A percentile compares a stretch with the other conserved stretches of the same genome.
Conservation (phyloP, 345 rosid genomes). For the Brassica incana region DNA sequence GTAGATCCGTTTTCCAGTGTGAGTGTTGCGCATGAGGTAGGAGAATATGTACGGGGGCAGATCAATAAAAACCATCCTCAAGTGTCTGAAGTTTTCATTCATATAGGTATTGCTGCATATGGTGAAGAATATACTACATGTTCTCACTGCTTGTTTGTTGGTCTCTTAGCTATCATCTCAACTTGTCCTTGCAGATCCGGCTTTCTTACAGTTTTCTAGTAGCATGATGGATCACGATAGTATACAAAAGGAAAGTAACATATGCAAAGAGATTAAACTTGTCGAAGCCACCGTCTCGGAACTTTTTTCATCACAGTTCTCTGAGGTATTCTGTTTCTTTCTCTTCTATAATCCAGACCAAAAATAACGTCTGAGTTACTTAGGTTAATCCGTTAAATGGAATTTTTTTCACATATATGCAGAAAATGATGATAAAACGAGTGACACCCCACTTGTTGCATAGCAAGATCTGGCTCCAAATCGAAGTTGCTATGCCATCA, state of each 20-base stretch:
- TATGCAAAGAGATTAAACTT: slow-evolving; percentile 44
- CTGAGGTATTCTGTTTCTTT: slow-evolving; percentile 46
- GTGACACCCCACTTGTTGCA: slow-evolving; percentile 66
- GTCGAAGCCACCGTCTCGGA: slow-evolving; percentile 50
- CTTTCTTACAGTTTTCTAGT: slow-evolving; percentile 46
- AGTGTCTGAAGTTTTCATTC: slow-evolving; percentile 90
- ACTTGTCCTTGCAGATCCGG: slow-evolving; percentile 61
- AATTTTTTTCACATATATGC: slow-evolving; percentile 30
- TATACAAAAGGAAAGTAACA: slow-evolving; percentile 30
- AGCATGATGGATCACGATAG: slow-evolving; percentile 37
- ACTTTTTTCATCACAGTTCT: slow-evolving; percentile 48
- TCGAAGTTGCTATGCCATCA: slow-evolving; percentile 43
- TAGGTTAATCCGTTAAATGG: neutral
- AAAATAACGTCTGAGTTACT: neutral
- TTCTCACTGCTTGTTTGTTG: neutral
- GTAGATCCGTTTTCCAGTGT: slow-evolving; percentile 89
- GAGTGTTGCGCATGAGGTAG: slow-evolving; percentile 86
- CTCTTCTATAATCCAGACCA: neutral
- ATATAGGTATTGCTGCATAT: slow-evolving; percentile 63
- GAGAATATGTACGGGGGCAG: slow-evolving; percentile 75
- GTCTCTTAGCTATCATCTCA: slow-evolving; percentile 10
- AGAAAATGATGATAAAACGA: slow-evolving; percentile 68
- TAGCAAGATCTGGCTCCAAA: slow-evolving; percentile 57
- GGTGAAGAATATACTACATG: slow-evolving; percentile 8
- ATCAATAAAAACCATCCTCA: slow-evolving; percentile 66